phyloP scores from a whole-genome alignment of 306 rosid species.

The Oemleria cerasiformis region DNA sequence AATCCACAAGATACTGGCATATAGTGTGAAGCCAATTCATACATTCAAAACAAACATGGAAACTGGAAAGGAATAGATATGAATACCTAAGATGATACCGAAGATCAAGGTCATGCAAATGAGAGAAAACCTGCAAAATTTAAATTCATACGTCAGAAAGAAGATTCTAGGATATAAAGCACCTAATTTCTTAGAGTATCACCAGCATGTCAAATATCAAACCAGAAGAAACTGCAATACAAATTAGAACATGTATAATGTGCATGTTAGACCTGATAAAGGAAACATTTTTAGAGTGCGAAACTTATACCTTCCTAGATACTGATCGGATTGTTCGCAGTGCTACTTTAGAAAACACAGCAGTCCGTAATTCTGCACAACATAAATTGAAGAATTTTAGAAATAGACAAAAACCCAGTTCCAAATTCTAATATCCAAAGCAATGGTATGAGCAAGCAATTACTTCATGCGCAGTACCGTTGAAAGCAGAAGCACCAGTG shows the following conservation, averaged over 20 bases:
- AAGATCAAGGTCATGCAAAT: slow-evolving; percentile 96
- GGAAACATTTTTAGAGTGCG: slow-evolving; percentile 17
- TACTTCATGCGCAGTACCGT: slow-evolving; percentile 70
- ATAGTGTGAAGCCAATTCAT: neutral
- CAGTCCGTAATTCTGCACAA: slow-evolving; percentile 81
- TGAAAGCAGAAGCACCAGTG: slow-evolving; percentile 81
- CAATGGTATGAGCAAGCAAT: slow-evolving; percentile 42
- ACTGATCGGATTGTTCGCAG: slow-evolving; percentile 88
- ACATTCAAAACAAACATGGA: neutral
- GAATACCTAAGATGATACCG: slow-evolving; percentile 86
- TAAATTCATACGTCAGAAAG: slow-evolving; percentile 6
- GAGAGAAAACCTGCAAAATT: slow-evolving; percentile 77
- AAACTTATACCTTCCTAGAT: slow-evolving; percentile 69
- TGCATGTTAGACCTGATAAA: neutral
- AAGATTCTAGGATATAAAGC: neutral
- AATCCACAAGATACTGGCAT: neutral
- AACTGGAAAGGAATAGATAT: neutral
- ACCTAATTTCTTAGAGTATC: neutral
- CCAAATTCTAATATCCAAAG: slow-evolving; percentile 1
- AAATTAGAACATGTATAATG: neutral
- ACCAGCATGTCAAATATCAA: neutral
- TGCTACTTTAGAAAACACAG: slow-evolving; percentile 94
- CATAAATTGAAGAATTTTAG: neutral
- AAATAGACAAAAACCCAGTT: slow-evolving; percentile 9
- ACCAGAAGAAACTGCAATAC: neutral